Evolutionary conservation across 1,139 yeast species (phyloP).

Genomic region (Debaryomyces robertsiae): DNA sequence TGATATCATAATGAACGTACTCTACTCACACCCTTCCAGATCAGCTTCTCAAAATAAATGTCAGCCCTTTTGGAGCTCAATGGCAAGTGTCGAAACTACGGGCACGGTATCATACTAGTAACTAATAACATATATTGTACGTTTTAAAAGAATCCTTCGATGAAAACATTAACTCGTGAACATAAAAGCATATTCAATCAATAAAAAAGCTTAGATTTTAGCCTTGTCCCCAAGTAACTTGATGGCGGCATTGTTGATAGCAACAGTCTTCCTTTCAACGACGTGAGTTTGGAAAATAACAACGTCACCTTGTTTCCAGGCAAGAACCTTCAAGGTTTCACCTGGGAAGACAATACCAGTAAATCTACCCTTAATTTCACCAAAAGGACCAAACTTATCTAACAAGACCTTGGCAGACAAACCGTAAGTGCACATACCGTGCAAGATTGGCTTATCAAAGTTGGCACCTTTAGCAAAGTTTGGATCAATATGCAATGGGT

Average conservation of each 20-base stretch:
- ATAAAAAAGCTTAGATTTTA: slow-evolving; percentile 31
- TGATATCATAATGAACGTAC: too few species aligned
- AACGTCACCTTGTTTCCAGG: slow-evolving; percentile 77
- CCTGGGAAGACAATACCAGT: slow-evolving; percentile 97
- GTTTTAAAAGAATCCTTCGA: slow-evolving; percentile 1
- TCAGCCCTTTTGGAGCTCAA: too few species aligned
- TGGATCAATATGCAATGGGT: slow-evolving; percentile 96
- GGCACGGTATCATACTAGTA: not conserved
- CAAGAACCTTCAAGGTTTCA: slow-evolving; percentile 77
- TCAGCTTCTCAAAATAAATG: too few species aligned
- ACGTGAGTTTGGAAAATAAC: slow-evolving; percentile 84
- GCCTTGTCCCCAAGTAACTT: slow-evolving; percentile 55
- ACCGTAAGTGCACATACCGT: slow-evolving; percentile 90
- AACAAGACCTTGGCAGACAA: slow-evolving; percentile 73
- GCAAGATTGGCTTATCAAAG: slow-evolving; percentile 85
- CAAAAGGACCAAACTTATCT: slow-evolving; percentile 80
- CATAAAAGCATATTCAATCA: not conserved
- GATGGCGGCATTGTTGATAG: slow-evolving; percentile 87
- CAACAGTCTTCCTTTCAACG: slow-evolving; percentile 75
- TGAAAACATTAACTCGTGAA: slow-evolving; percentile 1
- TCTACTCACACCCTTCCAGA: too few species aligned
- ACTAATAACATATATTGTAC: slow-evolving; percentile 1
- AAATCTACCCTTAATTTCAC: slow-evolving; percentile 88
- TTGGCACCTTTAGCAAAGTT: slow-evolving; percentile 85
- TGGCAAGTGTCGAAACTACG: too few species aligned